These are phyloP conservation scores for Trypanosoma cruzi DNA, from an alignment of 208 protist genomes.

Conservation along the genomic window DNA sequence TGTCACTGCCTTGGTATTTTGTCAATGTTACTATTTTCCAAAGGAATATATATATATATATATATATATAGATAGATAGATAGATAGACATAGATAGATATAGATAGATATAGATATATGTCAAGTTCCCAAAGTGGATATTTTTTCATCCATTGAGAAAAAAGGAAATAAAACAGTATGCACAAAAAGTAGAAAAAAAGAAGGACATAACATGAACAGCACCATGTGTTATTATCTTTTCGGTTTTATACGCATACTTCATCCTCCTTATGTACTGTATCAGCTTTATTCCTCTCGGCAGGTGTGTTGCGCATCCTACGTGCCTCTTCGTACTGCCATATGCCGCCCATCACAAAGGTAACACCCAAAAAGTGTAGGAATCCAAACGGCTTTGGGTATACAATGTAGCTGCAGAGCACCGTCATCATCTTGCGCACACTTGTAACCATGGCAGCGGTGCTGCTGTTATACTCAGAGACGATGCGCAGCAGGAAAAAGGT, in stretches of 20 bases:
- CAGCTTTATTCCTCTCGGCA: neutral
- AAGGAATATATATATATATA: no score
- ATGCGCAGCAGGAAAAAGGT: constrained; percentile 52
- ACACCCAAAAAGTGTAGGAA: constrained; percentile 36
- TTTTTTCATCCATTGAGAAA: no score
- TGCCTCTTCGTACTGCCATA: constrained; percentile 44
- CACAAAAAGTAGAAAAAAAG: no score
- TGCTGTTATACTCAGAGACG: constrained; percentile 48
- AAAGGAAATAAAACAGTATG: no score
- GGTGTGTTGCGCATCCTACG: constrained; percentile 19
- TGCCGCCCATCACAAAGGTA: constrained; percentile 35
- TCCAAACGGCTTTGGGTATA: constrained; percentile 49
- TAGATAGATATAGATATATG: no score
- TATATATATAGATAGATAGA: no score
- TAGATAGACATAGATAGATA: no score
- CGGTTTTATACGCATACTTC: constrained; percentile 1
- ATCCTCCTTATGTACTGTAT: neutral
- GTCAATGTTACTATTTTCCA: no score
- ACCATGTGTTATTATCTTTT: neutral
- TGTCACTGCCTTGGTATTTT: no score
- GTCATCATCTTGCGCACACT: constrained; percentile 72
- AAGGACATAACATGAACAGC: neutral
- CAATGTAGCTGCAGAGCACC: constrained; percentile 49
- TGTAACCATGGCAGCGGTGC: constrained; percentile 60
- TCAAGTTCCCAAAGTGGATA: no score